Conservation (phyloP, 1,284 basidiomycete genomes). For the Thecaphora frezii region DNA sequence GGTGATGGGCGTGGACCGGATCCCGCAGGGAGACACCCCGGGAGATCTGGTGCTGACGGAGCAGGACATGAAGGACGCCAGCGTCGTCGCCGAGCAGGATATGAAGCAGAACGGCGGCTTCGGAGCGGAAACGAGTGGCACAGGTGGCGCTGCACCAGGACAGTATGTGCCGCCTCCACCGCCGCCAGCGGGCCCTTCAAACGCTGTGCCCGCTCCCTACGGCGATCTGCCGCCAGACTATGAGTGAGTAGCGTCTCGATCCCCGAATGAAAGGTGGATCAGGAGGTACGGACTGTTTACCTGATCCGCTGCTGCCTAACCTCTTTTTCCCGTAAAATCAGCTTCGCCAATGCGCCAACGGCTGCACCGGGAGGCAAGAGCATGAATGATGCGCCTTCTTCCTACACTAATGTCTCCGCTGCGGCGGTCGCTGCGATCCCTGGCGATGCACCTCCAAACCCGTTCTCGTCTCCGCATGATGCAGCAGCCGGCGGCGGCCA, state of each 20-base stretch:
- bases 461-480: slow-evolving; percentile 16
- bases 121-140: too few species aligned
- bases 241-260: slow-evolving; percentile 10
- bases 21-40: slow-evolving; percentile 42
- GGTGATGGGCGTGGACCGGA: slow-evolving; percentile 42
- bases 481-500: not conserved
- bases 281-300: too few species aligned
- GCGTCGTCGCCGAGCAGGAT: slow-evolving; percentile 18
- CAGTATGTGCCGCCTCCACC: too few species aligned
- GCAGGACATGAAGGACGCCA: slow-evolving; percentile 36
- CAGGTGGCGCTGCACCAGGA: too few species aligned
- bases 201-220: slow-evolving; percentile 4
- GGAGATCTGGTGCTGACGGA: slow-evolving; percentile 43
- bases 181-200: too few species aligned
- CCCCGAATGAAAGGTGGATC: too few species aligned
- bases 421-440: not conserved
- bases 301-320: too few species aligned
- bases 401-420: not conserved
- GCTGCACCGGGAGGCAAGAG: slow-evolving; percentile 24
- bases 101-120: slow-evolving; percentile 4
- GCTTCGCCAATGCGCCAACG: slow-evolving; percentile 22
- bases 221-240: slow-evolving; percentile 34
- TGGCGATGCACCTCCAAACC: slow-evolving; percentile 9
- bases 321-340: not conserved
- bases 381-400: slow-evolving; percentile 6